Base-by-base conservation (phyloP, 257 asterid species). In the Primulina tabacum region DNA sequence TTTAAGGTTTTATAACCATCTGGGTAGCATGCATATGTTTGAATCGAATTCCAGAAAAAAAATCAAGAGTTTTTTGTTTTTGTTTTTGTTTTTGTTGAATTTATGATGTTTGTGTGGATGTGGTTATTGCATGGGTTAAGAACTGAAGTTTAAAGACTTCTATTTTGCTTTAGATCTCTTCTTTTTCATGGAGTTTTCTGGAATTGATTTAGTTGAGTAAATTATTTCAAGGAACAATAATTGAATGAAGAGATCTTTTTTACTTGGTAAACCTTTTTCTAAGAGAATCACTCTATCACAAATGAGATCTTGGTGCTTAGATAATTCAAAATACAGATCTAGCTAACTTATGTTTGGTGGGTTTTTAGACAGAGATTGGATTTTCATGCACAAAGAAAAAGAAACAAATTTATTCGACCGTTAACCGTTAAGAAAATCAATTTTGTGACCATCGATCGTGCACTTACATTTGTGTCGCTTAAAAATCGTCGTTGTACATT, bases 1-100 rank as follows among this genome's bases (percentile, higher is more conserved):
- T 66, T 66, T 76, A 67, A 74, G 81, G 86, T 73, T 76, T 82
- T 67, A 47, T 10, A 61, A 37, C 33, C 65, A 55, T 69, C 60
- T 75, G 60, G 70, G 65, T 52, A 37, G 26, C 77, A 67, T 75
- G 82, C 76, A 74, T 20, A 71, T 73, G 32, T 77, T 75, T 72
- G 71, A 68, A 61, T 55, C 30, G 69, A 37, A 24, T 60, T 38
- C 70, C 8, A n/a, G 17, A 34, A 38, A 66, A 28, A 35, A 33
- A 33, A 4, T 33, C 5, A 4, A 33, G 37, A 0, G 6, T 0
- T 33, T 4, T 33, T 33, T n/a, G n/a, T n/a, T n/a, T 33, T 33
- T 52, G 10, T 61, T n/a, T 65, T 11, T 30, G 30, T 20, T 65
- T 65, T 55, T 50, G 8, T 62, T 29, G 70, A 67, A 64, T 40